Percentiles rank a stretch among this genome's conserved stretches.
phyloP scores from a whole-genome alignment of 768 basidiomycete species.

The Leccinum aurantiacum region DNA sequence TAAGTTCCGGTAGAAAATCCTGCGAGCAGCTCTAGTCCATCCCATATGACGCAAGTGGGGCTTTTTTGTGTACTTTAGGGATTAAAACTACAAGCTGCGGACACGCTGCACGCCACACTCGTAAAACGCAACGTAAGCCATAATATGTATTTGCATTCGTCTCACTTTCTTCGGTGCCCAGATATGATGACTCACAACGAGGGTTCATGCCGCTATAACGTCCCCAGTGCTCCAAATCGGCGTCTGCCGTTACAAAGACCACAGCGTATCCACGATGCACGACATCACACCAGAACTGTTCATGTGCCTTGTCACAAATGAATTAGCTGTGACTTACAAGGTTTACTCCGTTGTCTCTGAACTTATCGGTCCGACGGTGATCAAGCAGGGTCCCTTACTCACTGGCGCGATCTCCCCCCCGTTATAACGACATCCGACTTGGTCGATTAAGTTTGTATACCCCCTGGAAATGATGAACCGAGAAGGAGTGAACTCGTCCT shows the following conservation, averaged over 20 bases:
- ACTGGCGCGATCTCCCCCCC: conserved; percentile 10
- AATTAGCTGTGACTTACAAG: not conserved
- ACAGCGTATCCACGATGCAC: not conserved
- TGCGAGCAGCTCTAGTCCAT: not conserved
- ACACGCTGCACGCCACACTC: not conserved
- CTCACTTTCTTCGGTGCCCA: not conserved
- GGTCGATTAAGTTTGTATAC: not conserved
- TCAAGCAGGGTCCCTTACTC: conserved; percentile 2
- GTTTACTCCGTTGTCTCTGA: not conserved
- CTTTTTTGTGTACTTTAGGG: not conserved
- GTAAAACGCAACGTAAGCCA: not conserved
- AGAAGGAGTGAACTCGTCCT: not conserved
- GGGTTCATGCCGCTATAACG: not conserved
- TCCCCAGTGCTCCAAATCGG: not conserved
- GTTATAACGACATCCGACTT: conserved; percentile 2
- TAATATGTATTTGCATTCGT: not conserved
- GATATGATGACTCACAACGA: not conserved
- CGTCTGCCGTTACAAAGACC: not conserved
- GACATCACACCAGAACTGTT: not conserved
- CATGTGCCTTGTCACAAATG: conserved; percentile 1
- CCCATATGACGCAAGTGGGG: not conserved
- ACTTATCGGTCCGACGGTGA: not conserved
- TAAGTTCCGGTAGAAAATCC: not conserved
- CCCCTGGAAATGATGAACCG: not conserved
- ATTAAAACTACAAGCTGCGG: not conserved